These are phyloP conservation scores for Jamesozyma lodderae DNA, from an alignment of 805 yeast genomes.

Conservation along the genomic window DNA sequence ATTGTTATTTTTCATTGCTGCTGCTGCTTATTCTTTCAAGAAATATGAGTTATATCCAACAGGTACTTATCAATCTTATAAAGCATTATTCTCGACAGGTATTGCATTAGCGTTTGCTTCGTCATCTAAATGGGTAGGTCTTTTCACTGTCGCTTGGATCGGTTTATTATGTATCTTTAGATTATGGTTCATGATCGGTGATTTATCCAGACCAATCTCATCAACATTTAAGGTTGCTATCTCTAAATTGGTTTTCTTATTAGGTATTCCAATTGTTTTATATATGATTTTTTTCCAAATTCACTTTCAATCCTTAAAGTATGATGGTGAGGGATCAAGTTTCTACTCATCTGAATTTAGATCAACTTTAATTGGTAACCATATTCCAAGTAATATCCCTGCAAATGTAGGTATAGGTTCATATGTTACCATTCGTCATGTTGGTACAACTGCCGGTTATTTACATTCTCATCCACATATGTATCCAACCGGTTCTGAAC, in stretches of 20 bases:
- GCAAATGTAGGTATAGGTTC: slow-evolving; percentile 73
- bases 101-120: slow-evolving; percentile 64
- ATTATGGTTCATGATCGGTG: slow-evolving; percentile 68
- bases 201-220: slow-evolving; percentile 42
- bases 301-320: slow-evolving; percentile 49
- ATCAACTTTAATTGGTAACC: slow-evolving; percentile 49
- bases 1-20: slow-evolving; percentile 66
- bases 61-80: slow-evolving; percentile 48
- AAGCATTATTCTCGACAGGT: slow-evolving; percentile 54
- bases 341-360: slow-evolving; percentile 69
- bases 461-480: slow-evolving; percentile 69
- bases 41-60: slow-evolving; percentile 59
- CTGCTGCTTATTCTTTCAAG: slow-evolving; percentile 54
- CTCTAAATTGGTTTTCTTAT: slow-evolving; percentile 42
- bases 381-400: slow-evolving; percentile 46
- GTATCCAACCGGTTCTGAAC: slow-evolving; percentile 73
- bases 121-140: slow-evolving; percentile 78
- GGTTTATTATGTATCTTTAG: slow-evolving; percentile 54
- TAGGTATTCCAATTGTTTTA: slow-evolving; percentile 49
- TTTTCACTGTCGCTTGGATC: slow-evolving; percentile 72
- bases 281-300: slow-evolving; percentile 52
- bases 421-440: slow-evolving; percentile 54
- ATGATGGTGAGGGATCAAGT: slow-evolving; percentile 64
- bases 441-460: slow-evolving; percentile 69
- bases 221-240: slow-evolving; percentile 40